Conservation (phyloP, 75 land plant genomes). For the Adiantum capillusveneris region DNA sequence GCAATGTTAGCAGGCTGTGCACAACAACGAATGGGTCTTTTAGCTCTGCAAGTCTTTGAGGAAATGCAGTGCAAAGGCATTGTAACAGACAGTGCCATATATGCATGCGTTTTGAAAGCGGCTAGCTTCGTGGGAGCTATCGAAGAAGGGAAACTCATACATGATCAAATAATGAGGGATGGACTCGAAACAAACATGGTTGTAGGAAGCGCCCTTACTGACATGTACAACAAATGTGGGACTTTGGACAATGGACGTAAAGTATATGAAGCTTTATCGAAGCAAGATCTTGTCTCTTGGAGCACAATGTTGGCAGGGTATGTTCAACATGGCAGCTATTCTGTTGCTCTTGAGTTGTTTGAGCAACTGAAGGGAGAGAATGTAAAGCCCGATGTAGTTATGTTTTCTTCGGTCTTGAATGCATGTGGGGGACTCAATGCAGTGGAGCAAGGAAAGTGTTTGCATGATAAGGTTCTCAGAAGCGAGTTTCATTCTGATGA, state of each 20-base stretch:
- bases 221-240: constrained; percentile 8
- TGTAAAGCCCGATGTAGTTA: constrained; percentile 5
- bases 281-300: constrained; percentile 16
- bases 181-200: constrained; percentile 9
- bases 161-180: constrained; percentile 1
- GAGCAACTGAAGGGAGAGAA: constrained; percentile 3
- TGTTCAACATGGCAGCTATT: background rate
- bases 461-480: constrained; percentile 4
- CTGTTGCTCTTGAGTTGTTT: constrained; percentile 8
- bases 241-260: constrained; percentile 5
- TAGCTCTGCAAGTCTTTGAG: constrained; percentile 30
- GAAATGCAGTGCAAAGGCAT: constrained; percentile 31
- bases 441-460: constrained; percentile 5
- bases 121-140: background rate
- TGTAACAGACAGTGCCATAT: constrained; percentile 12
- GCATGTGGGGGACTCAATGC: constrained; percentile 1
- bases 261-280: constrained; percentile 12
- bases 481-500: constrained; percentile 13
- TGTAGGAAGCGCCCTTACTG: constrained; percentile 8
- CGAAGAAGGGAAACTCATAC: constrained; percentile 3
- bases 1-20: constrained; percentile 32
- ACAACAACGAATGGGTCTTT: constrained; percentile 12
- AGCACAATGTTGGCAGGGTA: constrained; percentile 9
- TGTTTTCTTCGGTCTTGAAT: background rate
- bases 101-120: background rate